Conservation (phyloP, 192 early-diverging fungal species). For the Podila epigama region DNA sequence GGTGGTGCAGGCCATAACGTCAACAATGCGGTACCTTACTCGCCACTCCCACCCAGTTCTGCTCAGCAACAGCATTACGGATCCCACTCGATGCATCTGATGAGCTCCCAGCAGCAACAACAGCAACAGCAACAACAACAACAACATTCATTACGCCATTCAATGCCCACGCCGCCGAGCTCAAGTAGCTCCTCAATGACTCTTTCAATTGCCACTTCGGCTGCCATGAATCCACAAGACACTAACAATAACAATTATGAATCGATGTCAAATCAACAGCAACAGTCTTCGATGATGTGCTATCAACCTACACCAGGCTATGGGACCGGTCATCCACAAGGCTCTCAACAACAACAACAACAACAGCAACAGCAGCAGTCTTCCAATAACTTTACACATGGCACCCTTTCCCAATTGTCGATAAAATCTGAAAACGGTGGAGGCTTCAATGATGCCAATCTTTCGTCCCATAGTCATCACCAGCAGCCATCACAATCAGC, state of each 20-base stretch:
- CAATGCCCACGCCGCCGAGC: not conserved
- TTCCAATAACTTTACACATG: not conserved
- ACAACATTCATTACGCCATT: not conserved
- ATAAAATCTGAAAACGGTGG: not conserved
- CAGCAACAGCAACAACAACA: not conserved
- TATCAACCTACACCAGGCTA: not conserved
- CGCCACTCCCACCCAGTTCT: not conserved
- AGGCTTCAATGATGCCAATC: not conserved
- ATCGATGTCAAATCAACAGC: not conserved
- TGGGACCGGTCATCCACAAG: too few species aligned
- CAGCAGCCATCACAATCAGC: conserved; percentile 6
- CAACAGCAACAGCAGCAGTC: not conserved
- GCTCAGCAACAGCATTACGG: too few species aligned
- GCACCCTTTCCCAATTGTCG: not conserved
- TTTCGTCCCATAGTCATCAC: not conserved
- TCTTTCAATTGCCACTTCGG: not conserved
- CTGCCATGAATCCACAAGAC: not conserved
- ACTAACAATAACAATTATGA: not conserved
- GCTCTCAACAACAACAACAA: not conserved
- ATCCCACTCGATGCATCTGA: too few species aligned
- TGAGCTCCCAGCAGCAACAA: too few species aligned
- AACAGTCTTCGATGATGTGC: not conserved
- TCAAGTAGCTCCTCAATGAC: not conserved
- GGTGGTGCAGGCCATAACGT: conserved; percentile 9
- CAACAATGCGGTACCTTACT: not conserved